Percentiles rank a stretch among this genome's conserved stretches.
Conservation (phyloP, 306 rosid genomes). For the Citrullus colocynthis region DNA sequence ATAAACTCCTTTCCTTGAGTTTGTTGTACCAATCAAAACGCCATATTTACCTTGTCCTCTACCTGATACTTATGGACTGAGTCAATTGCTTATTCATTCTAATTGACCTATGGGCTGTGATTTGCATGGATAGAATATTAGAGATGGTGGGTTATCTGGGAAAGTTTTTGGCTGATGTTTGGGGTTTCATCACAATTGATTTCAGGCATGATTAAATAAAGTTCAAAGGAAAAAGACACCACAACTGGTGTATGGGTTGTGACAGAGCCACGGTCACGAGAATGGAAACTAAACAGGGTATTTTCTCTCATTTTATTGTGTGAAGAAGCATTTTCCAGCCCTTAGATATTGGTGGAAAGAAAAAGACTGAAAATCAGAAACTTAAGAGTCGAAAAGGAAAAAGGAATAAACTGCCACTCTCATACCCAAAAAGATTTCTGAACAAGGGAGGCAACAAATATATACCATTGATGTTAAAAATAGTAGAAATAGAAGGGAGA, state of each 20-base stretch:
- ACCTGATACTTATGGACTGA: background rate
- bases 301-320: background rate
- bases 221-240: background rate
- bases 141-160: background rate
- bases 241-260: background rate
- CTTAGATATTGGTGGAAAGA: background rate
- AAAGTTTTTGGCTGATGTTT: background rate
- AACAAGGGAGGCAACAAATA: background rate
- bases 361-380: background rate
- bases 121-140: background rate
- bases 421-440: background rate
- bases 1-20: background rate
- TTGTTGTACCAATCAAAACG: background rate
- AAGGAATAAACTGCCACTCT: background rate
- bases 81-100: background rate
- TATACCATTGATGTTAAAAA: background rate
- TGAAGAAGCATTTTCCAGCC: background rate
- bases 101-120: background rate
- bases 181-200: background rate
- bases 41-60: background rate
- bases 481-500: background rate
- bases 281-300: background rate
- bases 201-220: background rate
- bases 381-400: background rate
- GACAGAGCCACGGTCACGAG: background rate